Evolutionary conservation across 352 stramenopile genomes (phyloP).

Genomic region (Blastocystis sp.): DNA sequence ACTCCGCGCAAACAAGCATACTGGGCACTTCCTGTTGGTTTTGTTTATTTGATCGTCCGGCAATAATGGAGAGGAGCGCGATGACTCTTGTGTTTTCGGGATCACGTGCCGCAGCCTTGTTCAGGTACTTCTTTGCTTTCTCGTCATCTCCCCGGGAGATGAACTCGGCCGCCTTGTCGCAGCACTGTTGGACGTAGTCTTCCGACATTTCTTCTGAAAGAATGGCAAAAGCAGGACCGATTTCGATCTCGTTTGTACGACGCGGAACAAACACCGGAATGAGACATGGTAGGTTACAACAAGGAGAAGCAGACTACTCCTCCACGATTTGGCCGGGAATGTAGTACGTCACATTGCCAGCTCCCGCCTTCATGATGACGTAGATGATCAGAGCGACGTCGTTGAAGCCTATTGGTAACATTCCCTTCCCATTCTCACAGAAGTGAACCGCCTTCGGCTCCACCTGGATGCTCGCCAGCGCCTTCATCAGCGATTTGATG

Average conservation of each 20-base stretch:
- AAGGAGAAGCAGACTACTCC: neutral
- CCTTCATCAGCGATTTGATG: constrained; percentile 60
- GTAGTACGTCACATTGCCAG: constrained; percentile 33
- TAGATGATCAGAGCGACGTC: constrained; percentile 40
- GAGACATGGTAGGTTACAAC: neutral
- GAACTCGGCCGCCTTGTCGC: constrained; percentile 25
- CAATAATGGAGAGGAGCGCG: constrained; percentile 8
- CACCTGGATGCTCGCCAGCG: constrained; percentile 19
- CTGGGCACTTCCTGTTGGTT: neutral
- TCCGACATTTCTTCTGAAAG: constrained; percentile 52
- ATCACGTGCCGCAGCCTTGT: constrained; percentile 26
- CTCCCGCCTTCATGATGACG: constrained; percentile 41
- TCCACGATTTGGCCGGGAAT: constrained; percentile 41
- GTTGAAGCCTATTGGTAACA: constrained; percentile 37
- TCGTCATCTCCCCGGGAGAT: constrained; percentile 29
- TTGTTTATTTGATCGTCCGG: neutral
- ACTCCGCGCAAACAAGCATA: neutral
- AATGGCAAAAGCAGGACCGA: neutral
- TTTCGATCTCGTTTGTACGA: neutral
- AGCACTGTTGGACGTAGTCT: constrained; percentile 38
- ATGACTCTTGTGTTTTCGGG: constrained; percentile 1
- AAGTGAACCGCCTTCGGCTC: constrained; percentile 44
- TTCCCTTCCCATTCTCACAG: neutral
- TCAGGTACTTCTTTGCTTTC: constrained; percentile 28
- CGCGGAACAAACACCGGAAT: neutral